Conservation (phyloP, 1,284 basidiomycete genomes). For the Malassezia caprae region DNA sequence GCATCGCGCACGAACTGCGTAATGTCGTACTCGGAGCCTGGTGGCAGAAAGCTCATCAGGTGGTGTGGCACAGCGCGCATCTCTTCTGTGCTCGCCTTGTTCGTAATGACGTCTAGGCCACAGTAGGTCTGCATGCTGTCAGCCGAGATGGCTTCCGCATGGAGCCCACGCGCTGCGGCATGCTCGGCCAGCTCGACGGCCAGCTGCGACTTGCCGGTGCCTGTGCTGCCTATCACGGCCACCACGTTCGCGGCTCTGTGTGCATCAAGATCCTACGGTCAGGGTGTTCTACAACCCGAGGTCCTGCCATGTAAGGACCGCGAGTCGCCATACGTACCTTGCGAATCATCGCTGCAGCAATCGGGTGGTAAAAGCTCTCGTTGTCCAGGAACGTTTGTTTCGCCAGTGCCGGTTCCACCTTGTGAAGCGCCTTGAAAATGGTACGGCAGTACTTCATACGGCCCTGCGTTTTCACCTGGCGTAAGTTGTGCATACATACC, state of each 20-base stretch:
- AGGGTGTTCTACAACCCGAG: conserved; percentile 10
- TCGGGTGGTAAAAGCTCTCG: conserved; percentile 53
- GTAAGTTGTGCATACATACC: conserved; percentile 26
- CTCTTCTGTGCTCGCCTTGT: conserved; percentile 74
- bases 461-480: conserved; percentile 49
- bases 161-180: neutral
- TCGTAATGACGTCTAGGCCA: conserved; percentile 90
- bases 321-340: conserved; percentile 31
- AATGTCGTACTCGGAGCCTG: conserved; percentile 69
- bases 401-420: conserved; percentile 60
- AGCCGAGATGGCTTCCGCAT: conserved; percentile 70
- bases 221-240: conserved; percentile 84
- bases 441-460: conserved; percentile 51
- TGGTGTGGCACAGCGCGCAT: conserved; percentile 74
- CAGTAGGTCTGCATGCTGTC: conserved; percentile 96
- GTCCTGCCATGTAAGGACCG: conserved; percentile 9
- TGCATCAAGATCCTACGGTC: conserved; percentile 4
- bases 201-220: conserved; percentile 89
- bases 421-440: conserved; percentile 51
- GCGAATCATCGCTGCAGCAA: conserved; percentile 40
- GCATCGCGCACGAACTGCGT: conserved; percentile 48
- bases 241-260: conserved; percentile 48
- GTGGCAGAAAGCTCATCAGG: conserved; percentile 73
- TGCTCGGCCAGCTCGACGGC: conserved; percentile 71
- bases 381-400: conserved; percentile 54